A percentile compares a stretch with the other conserved stretches of the same genome.
Conservation (phyloP, 768 basidiomycete species). For the Suillus subluteus region DNA sequence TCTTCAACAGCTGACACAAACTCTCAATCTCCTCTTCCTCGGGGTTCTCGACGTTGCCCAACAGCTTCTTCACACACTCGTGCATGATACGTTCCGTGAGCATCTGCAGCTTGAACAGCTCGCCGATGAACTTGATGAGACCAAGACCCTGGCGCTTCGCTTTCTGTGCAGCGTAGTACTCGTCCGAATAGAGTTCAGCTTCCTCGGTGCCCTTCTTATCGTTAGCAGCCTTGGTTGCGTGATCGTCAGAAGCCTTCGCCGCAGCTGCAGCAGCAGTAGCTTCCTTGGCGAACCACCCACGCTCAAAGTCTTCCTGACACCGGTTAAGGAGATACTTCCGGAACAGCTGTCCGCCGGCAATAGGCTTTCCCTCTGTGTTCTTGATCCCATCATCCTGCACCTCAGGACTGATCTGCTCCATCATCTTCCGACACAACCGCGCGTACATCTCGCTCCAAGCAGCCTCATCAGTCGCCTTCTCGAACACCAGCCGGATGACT, state of each 20-base stretch:
- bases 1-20: conserved; percentile 88
- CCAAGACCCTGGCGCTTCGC: conserved; percentile 97
- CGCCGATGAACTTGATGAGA: conserved; percentile 97
- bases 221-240: conserved; percentile 72
- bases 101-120: conserved; percentile 98
- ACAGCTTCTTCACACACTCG: conserved; percentile 95
- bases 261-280: conserved; percentile 60
- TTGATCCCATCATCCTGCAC: conserved; percentile 89
- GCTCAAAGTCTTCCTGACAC: conserved; percentile 98
- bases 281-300: conserved; percentile 91
- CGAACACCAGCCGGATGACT: conserved; percentile 94
- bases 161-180: conserved; percentile 95
- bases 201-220: conserved; percentile 53
- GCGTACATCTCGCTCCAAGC: conserved; percentile 98
- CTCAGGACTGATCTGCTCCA: conserved; percentile 87
- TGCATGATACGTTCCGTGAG: conserved; percentile 98
- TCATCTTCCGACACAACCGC: conserved; percentile 90
- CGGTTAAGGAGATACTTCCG: conserved; percentile 95
- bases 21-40: conserved; percentile 99
- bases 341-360: conserved; percentile 93
- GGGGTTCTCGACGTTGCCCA: conserved; percentile 91
- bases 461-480: conserved; percentile 96
- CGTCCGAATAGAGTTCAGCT: conserved; percentile 86
- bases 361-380: conserved; percentile 79
- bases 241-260: conserved; percentile 80